These are phyloP conservation scores for Groenewaldozyma tartarivorans DNA, from an alignment of 805 yeast species.

Conservation along the genomic window DNA sequence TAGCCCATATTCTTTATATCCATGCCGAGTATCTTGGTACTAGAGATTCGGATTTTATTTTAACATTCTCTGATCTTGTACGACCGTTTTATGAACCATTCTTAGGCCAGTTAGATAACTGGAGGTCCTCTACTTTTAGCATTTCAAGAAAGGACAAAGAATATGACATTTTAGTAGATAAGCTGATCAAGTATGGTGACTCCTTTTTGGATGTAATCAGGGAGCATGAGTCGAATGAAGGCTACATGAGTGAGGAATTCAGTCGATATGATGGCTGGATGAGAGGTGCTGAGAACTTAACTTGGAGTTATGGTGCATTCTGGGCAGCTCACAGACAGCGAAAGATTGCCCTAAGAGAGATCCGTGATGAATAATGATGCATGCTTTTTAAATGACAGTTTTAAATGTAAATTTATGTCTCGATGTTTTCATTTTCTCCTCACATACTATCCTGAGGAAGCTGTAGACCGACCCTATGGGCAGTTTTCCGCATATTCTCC, in stretches of 20 bases:
- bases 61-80: slow-evolving; percentile 8
- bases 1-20: slow-evolving; percentile 25
- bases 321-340: slow-evolving; percentile 41
- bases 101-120: slow-evolving; percentile 15
- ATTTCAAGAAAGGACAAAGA: slow-evolving; percentile 7
- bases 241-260: slow-evolving; percentile 83
- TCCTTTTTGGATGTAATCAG: slow-evolving; percentile 38
- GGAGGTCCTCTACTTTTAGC: slow-evolving; percentile 6
- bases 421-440: no score
- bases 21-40: slow-evolving; percentile 22
- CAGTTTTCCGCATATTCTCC: slow-evolving; percentile 72
- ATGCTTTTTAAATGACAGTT: no score
- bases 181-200: slow-evolving; percentile 34
- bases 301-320: slow-evolving; percentile 84
- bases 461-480: slow-evolving; percentile 79
- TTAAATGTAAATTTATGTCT: no score
- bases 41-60: slow-evolving; percentile 10
- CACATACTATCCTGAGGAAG: slow-evolving; percentile 34
- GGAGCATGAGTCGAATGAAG: slow-evolving; percentile 45
- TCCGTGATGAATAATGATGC: no score
- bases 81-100: slow-evolving; percentile 14
- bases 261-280: slow-evolving; percentile 70
- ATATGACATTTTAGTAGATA: slow-evolving; percentile 11
- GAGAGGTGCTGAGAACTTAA: slow-evolving; percentile 80
- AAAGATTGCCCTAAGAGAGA: slow-evolving; percentile 8